Evolutionary conservation across 192 early-diverging fungal species (phyloP).

Genomic region (Entomortierella chlamydospora): DNA sequence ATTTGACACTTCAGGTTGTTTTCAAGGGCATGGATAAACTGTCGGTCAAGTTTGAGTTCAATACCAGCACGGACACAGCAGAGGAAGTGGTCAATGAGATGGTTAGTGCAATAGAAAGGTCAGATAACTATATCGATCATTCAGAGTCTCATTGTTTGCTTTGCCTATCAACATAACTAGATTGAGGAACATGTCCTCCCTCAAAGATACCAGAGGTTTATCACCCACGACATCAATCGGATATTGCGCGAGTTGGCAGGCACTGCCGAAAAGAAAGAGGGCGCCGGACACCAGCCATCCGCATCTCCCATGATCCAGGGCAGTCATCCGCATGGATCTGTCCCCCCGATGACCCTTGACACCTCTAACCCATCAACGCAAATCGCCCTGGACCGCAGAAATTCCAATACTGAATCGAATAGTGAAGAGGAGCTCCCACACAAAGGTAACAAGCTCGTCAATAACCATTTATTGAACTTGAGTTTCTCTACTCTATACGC

Average conservation of each 20-base stretch:
- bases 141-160: background rate
- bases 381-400: conserved; percentile 14
- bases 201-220: conserved; percentile 77
- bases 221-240: conserved; percentile 85
- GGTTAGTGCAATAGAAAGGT: conserved; percentile 51
- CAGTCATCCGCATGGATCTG: conserved; percentile 3
- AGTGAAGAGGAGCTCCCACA: conserved; percentile 29
- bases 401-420: conserved; percentile 28
- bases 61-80: conserved; percentile 80
- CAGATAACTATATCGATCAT: background rate
- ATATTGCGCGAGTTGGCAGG: conserved; percentile 77
- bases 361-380: conserved; percentile 6
- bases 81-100: conserved; percentile 86
- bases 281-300: conserved; percentile 18
- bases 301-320: conserved; percentile 34
- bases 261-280: conserved; percentile 42
- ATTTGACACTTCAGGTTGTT: conserved; percentile 77
- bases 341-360: conserved; percentile 31
- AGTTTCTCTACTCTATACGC: background rate
- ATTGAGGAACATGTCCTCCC: conserved; percentile 85
- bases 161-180: too few relatives aligned
- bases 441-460: conserved; percentile 26
- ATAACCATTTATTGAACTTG: background rate
- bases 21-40: conserved; percentile 85
- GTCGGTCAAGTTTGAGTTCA: conserved; percentile 89